Percentiles rank a stretch among this genome's conserved stretches.
Evolutionary conservation across 768 basidiomycete genomes (phyloP).

Genomic region (Gautieria morchelliformis): DNA sequence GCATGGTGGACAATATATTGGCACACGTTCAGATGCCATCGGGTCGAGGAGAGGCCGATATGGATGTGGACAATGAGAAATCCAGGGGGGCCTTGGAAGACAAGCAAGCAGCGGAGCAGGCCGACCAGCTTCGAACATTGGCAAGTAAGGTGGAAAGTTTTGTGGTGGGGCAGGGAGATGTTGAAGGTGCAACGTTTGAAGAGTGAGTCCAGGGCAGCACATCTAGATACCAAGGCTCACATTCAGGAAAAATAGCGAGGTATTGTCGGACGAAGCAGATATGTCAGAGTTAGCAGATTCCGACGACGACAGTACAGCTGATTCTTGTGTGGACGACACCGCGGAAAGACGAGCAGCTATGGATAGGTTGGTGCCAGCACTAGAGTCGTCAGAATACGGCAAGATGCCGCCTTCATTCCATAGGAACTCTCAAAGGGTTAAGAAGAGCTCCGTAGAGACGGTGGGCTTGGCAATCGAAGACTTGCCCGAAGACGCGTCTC

Average conservation of each 20-base stretch:
- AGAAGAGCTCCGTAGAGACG: constrained; percentile 33
- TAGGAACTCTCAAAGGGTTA: constrained; percentile 58
- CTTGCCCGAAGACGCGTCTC: not conserved
- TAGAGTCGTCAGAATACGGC: constrained; percentile 83
- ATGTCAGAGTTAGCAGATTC: constrained; percentile 27
- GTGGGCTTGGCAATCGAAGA: constrained; percentile 27
- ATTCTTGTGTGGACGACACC: constrained; percentile 17
- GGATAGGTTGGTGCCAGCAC: constrained; percentile 70
- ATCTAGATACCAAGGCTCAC: constrained; percentile 1
- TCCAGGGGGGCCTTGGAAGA: constrained; percentile 33
- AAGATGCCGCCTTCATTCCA: constrained; percentile 69
- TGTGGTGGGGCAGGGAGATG: constrained; percentile 78
- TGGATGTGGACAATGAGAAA: constrained; percentile 38
- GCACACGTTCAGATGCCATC: constrained; percentile 12
- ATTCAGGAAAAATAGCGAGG: constrained; percentile 37
- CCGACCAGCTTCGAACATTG: constrained; percentile 59
- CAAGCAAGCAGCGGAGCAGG: constrained; percentile 50
- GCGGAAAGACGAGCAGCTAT: constrained; percentile 52
- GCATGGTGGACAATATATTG: constrained; percentile 44
- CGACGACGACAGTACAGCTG: constrained; percentile 21
- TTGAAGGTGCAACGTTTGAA: constrained; percentile 82
- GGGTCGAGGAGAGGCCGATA: constrained; percentile 23
- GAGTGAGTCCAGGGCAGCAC: constrained; percentile 51
- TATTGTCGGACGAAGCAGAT: constrained; percentile 52
- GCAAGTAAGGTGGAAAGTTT: constrained; percentile 86